Conservation (phyloP, 2,329 filamentous ascomycete species). For the Ceratocystis colombiana region DNA sequence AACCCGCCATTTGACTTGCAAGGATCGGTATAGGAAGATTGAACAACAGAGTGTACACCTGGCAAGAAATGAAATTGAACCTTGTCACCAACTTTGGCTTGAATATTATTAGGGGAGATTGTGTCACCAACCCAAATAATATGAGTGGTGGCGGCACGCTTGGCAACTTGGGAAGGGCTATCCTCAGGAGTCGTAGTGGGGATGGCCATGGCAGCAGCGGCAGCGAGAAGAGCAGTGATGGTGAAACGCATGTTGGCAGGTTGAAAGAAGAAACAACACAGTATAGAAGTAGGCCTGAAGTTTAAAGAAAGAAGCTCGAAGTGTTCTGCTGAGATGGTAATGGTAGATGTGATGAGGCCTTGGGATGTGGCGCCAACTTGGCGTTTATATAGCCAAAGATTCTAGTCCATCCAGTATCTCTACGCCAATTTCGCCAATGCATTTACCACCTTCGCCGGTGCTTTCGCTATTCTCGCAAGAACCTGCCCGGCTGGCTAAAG, state of each 20-base stretch:
- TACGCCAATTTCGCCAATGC: too few species aligned
- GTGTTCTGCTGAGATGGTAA: too few species aligned
- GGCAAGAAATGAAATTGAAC: neutral
- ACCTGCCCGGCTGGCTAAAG: too few species aligned
- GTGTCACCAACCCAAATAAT: neutral
- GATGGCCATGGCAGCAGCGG: neutral
- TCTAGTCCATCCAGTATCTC: too few species aligned
- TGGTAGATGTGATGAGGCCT: too few species aligned
- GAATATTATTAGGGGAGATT: neutral
- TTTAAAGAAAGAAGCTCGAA: too few species aligned
- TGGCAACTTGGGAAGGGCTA: neutral
- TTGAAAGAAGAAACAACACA: too few species aligned
- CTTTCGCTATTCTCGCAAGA: too few species aligned
- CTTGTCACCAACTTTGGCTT: neutral
- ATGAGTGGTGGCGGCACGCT: neutral
- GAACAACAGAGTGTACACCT: neutral
- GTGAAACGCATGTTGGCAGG: neutral
- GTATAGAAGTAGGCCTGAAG: too few species aligned
- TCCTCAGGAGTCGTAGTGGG: neutral
- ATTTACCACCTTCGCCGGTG: too few species aligned
- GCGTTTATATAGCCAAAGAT: too few species aligned
- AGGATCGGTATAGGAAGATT: constrained; percentile 34
- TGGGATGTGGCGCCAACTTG: too few species aligned
- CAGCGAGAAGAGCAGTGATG: neutral
- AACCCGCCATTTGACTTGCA: constrained; percentile 32